Evolutionary conservation across 768 basidiomycete genomes (phyloP), one percentile per base, ranked within the genome.

Genomic region (Hericium erinaceus): DNA sequence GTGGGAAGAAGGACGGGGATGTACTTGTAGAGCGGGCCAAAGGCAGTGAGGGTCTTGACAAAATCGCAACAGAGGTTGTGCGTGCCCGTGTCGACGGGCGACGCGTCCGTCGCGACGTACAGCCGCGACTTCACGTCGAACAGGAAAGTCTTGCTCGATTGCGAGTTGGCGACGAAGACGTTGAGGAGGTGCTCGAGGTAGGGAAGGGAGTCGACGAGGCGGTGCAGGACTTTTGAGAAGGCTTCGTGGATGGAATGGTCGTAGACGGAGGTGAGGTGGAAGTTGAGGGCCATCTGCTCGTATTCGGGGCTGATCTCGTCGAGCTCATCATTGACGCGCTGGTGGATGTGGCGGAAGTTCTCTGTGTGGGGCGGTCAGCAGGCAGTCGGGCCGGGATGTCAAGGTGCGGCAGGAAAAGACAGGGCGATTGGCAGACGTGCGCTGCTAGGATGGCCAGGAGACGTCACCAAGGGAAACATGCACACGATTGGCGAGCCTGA

Each of bases 51-150:
- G 77, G 91, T 92, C 57, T 84, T 83, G 22, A 98, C 75, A 66
- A 93, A 98, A 65, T 98, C 93, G 61, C 89, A 92, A 65, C 92
- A 95, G 18, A 95, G 77, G 60, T 86, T 90, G 65, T 94, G 87
- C 0, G 91, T 94, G 4, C 85, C 84, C 57, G 85, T 80, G 67
- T 98, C 94, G 26, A 95, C 89, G 4, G 94, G 92, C 0, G 90
- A 92, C 16, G 87, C 85, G 65, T 98, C 95, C 11, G 94, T 94
- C 11, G 94, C 94, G n/a, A 98, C 78, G 66, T 95, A 94, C 26
- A 97, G 74, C 52, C 91, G 80, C 22, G 92, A 92, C 4, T 77
- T 77, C 16, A 82, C 84, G 66, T 98, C 95, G 64, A 95, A 98
- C 13, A 98, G 72, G 67, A 95, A 98, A 0, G 93, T 91, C 69